These are phyloP conservation scores for Neurospora pannonica DNA, from an alignment of 495 filamentous ascomycete species.

Conservation along the genomic window DNA sequence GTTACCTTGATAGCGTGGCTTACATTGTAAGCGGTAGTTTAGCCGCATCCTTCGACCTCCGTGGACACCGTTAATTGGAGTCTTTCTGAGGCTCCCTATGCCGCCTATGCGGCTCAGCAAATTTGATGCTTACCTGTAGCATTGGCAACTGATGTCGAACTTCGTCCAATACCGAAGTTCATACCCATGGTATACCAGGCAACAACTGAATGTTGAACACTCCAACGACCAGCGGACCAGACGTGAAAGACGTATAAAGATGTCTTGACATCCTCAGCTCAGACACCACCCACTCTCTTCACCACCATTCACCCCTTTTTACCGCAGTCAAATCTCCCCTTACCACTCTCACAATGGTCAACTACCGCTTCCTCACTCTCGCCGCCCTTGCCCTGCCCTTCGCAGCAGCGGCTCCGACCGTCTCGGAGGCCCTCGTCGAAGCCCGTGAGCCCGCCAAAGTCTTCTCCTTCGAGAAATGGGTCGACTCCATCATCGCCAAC, in stretches of 20 bases:
- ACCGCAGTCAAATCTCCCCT: neutral
- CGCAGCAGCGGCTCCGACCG: neutral
- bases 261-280: neutral
- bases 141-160: neutral
- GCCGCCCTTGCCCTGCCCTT: neutral
- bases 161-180: neutral
- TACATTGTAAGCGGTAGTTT: neutral
- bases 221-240: too few relatives aligned
- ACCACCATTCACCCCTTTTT: too few relatives aligned
- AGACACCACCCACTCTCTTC: neutral
- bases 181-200: neutral
- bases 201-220: neutral
- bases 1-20: neutral
- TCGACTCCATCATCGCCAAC: slow-evolving; percentile 2
- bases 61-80: neutral
- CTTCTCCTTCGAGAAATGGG: slow-evolving; percentile 4
- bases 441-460: neutral
- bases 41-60: neutral
- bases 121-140: neutral
- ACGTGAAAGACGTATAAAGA: neutral
- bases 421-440: neutral
- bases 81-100: neutral
- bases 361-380: neutral
- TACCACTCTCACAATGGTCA: neutral
- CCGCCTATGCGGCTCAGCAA: neutral